Percentiles rank a stretch among this genome's conserved stretches.
phyloP scores from a whole-genome alignment of 306 rosid genomes.

The Begonia masoniana region DNA sequence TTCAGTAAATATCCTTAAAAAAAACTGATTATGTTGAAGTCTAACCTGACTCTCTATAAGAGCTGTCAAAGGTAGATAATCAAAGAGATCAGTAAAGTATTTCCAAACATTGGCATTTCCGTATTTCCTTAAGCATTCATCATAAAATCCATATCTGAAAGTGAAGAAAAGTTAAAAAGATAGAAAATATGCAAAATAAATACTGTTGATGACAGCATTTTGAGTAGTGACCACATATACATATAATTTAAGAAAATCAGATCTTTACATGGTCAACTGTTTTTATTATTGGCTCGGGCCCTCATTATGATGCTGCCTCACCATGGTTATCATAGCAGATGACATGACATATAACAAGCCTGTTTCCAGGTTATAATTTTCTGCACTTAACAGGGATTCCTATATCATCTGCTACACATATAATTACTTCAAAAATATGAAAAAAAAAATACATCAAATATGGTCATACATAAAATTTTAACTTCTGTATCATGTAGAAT shows the following conservation, averaged over 20 bases:
- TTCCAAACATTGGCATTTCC: constrained; percentile 99
- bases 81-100: constrained; percentile 85
- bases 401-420: too few relatives aligned
- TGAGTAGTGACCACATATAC: background rate
- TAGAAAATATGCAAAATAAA: background rate
- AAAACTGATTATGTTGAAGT: constrained; percentile 8
- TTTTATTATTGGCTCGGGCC: too few relatives aligned
- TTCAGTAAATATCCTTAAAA: background rate
- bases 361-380: too few relatives aligned
- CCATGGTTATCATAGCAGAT: too few relatives aligned
- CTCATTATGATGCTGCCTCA: too few relatives aligned
- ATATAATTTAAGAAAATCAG: background rate
- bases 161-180: constrained; percentile 1
- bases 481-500: too few relatives aligned
- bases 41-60: constrained; percentile 97
- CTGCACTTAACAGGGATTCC: too few relatives aligned
- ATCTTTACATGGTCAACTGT: background rate
- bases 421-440: too few relatives aligned
- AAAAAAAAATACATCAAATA: too few relatives aligned
- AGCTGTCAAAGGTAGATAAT: constrained; percentile 92
- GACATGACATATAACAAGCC: too few relatives aligned
- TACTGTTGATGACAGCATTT: background rate
- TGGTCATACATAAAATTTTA: too few relatives aligned
- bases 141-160: constrained; percentile 94
- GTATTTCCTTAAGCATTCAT: constrained; percentile 95